phyloP scores from a whole-genome alignment of 2,329 filamentous ascomycete genomes.

The Fusarium mundagurra region DNA sequence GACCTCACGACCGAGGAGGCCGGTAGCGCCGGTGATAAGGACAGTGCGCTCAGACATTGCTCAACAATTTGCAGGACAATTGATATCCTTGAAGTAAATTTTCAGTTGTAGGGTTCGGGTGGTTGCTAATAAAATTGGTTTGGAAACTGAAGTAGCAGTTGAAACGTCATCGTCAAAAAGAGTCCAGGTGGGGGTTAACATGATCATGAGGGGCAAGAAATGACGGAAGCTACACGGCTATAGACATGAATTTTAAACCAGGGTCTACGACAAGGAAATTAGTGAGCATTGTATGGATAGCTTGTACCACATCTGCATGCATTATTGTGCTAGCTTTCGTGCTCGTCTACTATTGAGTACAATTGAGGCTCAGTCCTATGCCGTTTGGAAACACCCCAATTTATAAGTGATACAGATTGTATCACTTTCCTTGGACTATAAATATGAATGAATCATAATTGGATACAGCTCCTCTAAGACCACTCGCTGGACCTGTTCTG shows the following conservation, averaged over 20 bases:
- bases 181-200: conserved; percentile 24
- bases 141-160: conserved; percentile 3
- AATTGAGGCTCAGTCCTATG: not conserved
- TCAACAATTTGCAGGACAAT: not conserved
- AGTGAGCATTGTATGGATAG: not conserved
- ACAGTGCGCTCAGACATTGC: conserved; percentile 57
- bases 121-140: not conserved
- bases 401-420: not conserved
- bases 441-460: not conserved
- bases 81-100: not conserved
- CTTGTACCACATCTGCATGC: not conserved
- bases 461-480: not conserved
- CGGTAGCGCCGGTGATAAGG: conserved; percentile 85
- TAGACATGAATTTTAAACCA: not conserved
- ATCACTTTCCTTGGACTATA: not conserved
- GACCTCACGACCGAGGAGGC: conserved; percentile 83
- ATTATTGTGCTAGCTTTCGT: not conserved
- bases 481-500: not conserved
- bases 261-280: not conserved
- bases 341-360: not conserved
- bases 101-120: not conserved
- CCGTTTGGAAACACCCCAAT: not conserved
- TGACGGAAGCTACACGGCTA: not conserved
- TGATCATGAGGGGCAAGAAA: conserved; percentile 24
- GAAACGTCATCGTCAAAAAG: conserved; percentile 20